Base-by-base conservation (phyloP, 1,139 yeast genomes). In the Yamadazyma buinensis region DNA sequence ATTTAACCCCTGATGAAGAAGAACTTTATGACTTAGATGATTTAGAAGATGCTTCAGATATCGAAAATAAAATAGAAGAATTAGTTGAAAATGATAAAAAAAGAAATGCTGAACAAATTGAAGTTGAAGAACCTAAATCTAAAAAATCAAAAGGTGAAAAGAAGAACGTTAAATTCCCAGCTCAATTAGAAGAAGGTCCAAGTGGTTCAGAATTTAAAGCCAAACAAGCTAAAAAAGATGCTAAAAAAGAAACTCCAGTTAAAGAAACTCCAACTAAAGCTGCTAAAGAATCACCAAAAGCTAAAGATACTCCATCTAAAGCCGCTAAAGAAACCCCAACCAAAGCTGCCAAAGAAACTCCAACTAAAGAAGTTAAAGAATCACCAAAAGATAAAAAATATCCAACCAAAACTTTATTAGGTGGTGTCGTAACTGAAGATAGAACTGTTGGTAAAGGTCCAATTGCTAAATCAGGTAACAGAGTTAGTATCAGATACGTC, bases 401-500 rank as follows among this genome's bases (percentile, higher is more conserved):
- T 58, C 76, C 81, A 48, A 75, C 84, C 54, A 81, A 82, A 69
- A 84, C 86, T 40, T 76, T 92, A 47, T 84, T 85, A 57, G 97
- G 97, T 48, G 97, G 97, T 55, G 90, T 92, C 49, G 69, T 84
- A 42, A 71, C 90, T 52, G 98, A 92, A 73, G 98, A 94, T 71
- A 83, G 95, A 67, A 81, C 83, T 47, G 62, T 73, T 40, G 98
- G 98, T 54, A 75, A 79, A 43, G 99, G 98, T 40, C 80, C 86
- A 52, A 70, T 75, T 43, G 95, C 95, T 59, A 90, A 88, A 73
- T 73, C 77, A 50, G 95, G 96, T 47, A 77, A 85, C 68, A 87
- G 77, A 62, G 95, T 92, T 48, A 95, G 95, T 58, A 90, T 92
- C 65, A 83, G 98, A 74, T 94, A 92, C 77, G 85, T 92, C 54